Conservation (phyloP, 2,329 filamentous ascomycete species). For the Dothiorella sarmentorum region DNA sequence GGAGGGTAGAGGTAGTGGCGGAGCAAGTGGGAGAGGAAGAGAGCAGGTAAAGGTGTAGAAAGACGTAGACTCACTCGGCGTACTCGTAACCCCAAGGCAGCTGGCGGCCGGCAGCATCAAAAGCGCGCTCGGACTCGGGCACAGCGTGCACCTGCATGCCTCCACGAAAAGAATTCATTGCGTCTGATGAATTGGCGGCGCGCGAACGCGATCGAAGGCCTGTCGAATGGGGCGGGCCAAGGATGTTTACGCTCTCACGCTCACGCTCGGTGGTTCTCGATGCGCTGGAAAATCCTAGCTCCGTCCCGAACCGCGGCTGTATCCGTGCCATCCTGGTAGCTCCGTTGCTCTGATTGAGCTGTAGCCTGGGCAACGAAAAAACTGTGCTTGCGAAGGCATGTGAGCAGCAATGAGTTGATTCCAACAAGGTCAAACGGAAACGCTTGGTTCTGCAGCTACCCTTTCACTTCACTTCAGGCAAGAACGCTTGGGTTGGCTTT, state of each 20-base stretch:
- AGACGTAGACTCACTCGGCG: conserved; percentile 51
- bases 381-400: too few relatives aligned
- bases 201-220: conserved; percentile 7
- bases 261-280: background rate
- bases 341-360: background rate
- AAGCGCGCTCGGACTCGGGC: conserved; percentile 59
- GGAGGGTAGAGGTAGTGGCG: background rate
- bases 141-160: conserved; percentile 65
- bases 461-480: too few relatives aligned
- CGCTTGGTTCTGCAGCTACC: too few relatives aligned
- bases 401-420: too few relatives aligned
- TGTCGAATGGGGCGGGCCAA: background rate
- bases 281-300: conserved; percentile 13
- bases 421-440: too few relatives aligned
- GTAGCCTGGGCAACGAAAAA: too few relatives aligned
- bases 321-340: conserved; percentile 3
- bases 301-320: conserved; percentile 9
- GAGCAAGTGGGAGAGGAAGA: background rate
- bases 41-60: background rate
- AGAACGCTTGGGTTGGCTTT: too few relatives aligned
- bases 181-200: conserved; percentile 1
- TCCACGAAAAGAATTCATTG: conserved; percentile 19
- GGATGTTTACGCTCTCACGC: conserved; percentile 11
- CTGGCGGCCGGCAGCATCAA: conserved; percentile 56
- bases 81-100: conserved; percentile 63